Base-by-base conservation (phyloP, 768 basidiomycete species). In the Lanmaoa rubissima region DNA sequence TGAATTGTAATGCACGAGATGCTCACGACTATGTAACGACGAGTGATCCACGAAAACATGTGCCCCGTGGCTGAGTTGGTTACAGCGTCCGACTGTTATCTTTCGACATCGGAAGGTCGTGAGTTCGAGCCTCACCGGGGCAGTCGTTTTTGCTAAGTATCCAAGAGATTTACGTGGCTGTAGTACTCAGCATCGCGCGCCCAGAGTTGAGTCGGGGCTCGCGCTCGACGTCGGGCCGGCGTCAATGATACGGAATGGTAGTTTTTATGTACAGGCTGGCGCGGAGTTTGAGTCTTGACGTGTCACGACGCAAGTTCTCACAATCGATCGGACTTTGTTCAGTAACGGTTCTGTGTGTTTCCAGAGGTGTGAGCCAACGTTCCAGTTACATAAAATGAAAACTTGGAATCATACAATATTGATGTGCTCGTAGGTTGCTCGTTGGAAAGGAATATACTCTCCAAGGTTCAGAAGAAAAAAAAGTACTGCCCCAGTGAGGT, bases 31-130 rank as follows among this genome's bases (percentile, higher is more conserved):
- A 36, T 32, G n/a, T 4, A 2, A 3, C 31, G 4, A 12, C 17
- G n/a, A 19, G 32, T 2, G 5, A 16, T 0, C 1, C n/a, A 6
- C 31, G 7, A 28, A 52, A 12, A 4, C 24, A 13, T 19, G 28
- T 84, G 83, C 83, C 83, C 83, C 83, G 80, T 85, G 83, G 83
- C 83, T 84, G 79, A 85, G 83, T 84, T 85, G 83, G 83, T 85
- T 76, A 85, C 81, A 84, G 84, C 83, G 83, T 85, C 83, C 83
- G 83, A 85, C 83, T 84, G 83, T 85, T 84, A 85, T 12, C 2
- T 16, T n/a, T 31, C 32, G 4, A n/a, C 67, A 82, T 82, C 81
- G 81, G 79, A 82, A 83, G 81, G 80, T 83, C 82, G 78, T 79
- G 79, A 82, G 84, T 84, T 83, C 82, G 77, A 84, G 77, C 79